Conservation (phyloP, 2,329 filamentous ascomycete genomes). For the Zasmidium cellare region DNA sequence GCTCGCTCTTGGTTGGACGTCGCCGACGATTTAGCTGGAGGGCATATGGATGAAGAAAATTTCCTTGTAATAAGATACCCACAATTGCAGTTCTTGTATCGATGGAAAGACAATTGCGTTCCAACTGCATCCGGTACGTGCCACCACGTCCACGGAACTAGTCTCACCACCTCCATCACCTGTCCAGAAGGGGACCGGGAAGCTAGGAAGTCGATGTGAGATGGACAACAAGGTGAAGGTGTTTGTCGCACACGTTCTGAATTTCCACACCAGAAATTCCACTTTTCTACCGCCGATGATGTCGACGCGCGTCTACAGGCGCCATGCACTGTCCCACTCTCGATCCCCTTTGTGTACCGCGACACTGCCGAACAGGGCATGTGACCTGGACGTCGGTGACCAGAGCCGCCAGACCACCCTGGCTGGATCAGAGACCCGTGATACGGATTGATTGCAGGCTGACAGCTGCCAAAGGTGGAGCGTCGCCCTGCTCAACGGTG, state of each 20-base stretch:
- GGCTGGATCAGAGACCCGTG: slow-evolving; percentile 3
- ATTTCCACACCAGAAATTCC: slow-evolving; percentile 3
- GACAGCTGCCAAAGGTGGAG: slow-evolving; percentile 4
- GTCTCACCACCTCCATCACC: background rate
- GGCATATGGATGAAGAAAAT: background rate
- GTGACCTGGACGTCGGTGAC: slow-evolving; percentile 5
- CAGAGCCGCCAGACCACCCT: slow-evolving; percentile 7
- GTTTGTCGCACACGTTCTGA: slow-evolving; percentile 10
- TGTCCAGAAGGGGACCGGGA: background rate
- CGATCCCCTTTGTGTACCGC: slow-evolving; percentile 3
- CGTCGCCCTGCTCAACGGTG: slow-evolving; percentile 10
- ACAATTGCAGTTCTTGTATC: slow-evolving; percentile 6
- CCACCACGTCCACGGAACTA: background rate
- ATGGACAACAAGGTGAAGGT: background rate
- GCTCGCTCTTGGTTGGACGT: background rate
- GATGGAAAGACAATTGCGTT: slow-evolving; percentile 6
- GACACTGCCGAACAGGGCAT: slow-evolving; percentile 4
- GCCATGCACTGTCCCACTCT: slow-evolving; percentile 8
- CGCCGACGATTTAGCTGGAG: background rate
- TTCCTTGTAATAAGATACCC: slow-evolving; percentile 16
- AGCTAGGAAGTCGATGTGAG: too few relatives aligned
- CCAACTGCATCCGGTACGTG: slow-evolving; percentile 1
- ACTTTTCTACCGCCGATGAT: slow-evolving; percentile 13
- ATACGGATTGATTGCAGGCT: background rate
- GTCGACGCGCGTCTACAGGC: slow-evolving; percentile 17